Evolutionary conservation across 2,329 filamentous ascomycete genomes (phyloP).

Genomic region (Botrytis paeoniae): DNA sequence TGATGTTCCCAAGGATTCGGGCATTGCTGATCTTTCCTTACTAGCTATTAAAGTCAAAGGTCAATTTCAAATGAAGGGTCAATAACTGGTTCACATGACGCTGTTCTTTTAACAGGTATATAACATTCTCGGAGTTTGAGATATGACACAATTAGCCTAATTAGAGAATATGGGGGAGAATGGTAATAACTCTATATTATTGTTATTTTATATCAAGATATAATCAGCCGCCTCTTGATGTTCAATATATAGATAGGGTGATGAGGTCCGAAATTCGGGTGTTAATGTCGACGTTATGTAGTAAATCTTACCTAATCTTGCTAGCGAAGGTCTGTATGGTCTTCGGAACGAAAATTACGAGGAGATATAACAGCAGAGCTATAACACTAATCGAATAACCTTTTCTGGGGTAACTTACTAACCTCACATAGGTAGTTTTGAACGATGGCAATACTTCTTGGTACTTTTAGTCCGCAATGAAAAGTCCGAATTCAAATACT

Average conservation of each 20-base stretch:
- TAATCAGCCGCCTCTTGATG: not conserved
- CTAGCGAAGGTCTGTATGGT: not conserved
- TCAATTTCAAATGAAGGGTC: not conserved
- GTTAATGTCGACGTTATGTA: not conserved
- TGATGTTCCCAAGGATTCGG: not conserved
- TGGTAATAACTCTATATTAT: not conserved
- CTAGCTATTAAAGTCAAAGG: not conserved
- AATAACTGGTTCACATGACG: not conserved
- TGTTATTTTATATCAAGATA: not conserved
- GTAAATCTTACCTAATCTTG: not conserved
- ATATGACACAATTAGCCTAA: not conserved
- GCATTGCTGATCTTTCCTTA: not conserved
- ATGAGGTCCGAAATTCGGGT: not conserved
- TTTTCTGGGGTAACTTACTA: slow-evolving; percentile 2
- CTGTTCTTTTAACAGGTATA: not conserved
- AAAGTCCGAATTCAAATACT: not conserved
- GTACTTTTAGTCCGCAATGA: not conserved
- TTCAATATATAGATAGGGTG: not conserved
- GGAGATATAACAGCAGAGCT: not conserved
- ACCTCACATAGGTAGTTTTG: not conserved
- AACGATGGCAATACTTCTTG: not conserved
- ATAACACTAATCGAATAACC: not conserved
- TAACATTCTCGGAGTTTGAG: not conserved
- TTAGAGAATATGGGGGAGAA: not conserved
- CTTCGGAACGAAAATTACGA: not conserved